A percentile compares a stretch with the other conserved stretches of the same genome.
phyloP scores from a whole-genome alignment of 768 basidiomycete genomes.

The Rhodotorula paludigena region DNA sequence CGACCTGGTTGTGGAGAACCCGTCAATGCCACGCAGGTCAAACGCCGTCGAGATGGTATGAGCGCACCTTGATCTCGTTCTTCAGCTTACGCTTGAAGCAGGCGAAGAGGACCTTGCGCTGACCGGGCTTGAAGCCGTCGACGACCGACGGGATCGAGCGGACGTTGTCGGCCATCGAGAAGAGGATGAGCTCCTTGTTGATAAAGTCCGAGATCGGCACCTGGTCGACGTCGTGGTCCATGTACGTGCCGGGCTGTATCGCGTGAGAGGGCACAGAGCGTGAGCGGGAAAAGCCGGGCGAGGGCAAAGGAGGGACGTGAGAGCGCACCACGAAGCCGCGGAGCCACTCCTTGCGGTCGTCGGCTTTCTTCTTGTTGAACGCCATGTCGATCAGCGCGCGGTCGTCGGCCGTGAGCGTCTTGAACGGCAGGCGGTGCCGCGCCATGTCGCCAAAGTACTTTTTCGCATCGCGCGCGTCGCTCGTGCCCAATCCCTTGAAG shows the following conservation, averaged over 20 bases:
- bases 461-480: slow-evolving; percentile 78
- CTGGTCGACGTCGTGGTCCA: slow-evolving; percentile 80
- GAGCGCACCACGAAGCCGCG: slow-evolving; percentile 74
- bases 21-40: not conserved
- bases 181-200: slow-evolving; percentile 93
- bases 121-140: slow-evolving; percentile 95
- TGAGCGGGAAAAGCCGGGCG: not conserved
- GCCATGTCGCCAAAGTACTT: slow-evolving; percentile 87
- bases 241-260: slow-evolving; percentile 78
- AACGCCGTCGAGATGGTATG: not conserved
- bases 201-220: slow-evolving; percentile 91
- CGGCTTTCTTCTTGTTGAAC: slow-evolving; percentile 99
- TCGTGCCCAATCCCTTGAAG: slow-evolving; percentile 98
- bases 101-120: slow-evolving; percentile 91
- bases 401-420: slow-evolving; percentile 71
- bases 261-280: not conserved
- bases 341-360: slow-evolving; percentile 97
- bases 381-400: slow-evolving; percentile 88
- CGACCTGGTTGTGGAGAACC: slow-evolving; percentile 57
- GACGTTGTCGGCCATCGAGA: slow-evolving; percentile 98
- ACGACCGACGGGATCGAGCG: slow-evolving; percentile 92
- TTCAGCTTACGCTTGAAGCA: slow-evolving; percentile 93
- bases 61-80: slow-evolving; percentile 74
- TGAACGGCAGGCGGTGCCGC: slow-evolving; percentile 92
- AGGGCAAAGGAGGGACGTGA: not conserved